phyloP scores from a whole-genome alignment of 305 asterid genomes.

The Fraxinus albicans region DNA sequence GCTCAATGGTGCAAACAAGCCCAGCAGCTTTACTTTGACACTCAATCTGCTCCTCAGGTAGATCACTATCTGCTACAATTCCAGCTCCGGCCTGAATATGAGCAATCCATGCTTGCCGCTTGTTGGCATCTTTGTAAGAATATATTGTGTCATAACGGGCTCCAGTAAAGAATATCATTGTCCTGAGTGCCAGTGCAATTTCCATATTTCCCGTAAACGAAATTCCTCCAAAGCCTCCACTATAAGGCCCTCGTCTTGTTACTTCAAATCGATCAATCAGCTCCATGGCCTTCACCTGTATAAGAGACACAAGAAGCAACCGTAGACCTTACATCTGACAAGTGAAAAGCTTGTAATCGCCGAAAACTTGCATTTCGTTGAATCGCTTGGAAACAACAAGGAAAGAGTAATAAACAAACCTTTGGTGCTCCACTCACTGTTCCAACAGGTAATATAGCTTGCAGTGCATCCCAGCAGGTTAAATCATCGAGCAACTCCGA shows the following conservation, averaged over 20 bases:
- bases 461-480: conserved; percentile 86
- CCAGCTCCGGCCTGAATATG: conserved; percentile 94
- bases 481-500: conserved; percentile 81
- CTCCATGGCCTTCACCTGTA: conserved; percentile 91
- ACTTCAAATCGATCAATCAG: conserved; percentile 66
- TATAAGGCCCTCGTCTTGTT: conserved; percentile 76
- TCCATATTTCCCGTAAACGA: conserved; percentile 84
- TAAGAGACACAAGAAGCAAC: too few species aligned
- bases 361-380: not conserved
- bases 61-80: conserved; percentile 76
- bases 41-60: conserved; percentile 69
- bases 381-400: too few species aligned
- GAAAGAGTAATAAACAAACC: conserved; percentile 32
- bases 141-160: conserved; percentile 57
- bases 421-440: conserved; percentile 94
- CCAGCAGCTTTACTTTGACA: conserved; percentile 79
- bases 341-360: not conserved
- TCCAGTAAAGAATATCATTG: conserved; percentile 64
- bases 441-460: conserved; percentile 83
- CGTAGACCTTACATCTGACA: not conserved
- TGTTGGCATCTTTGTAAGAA: conserved; percentile 44
- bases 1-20: conserved; percentile 66
- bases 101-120: conserved; percentile 78
- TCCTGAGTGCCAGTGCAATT: conserved; percentile 72
- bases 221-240: conserved; percentile 87